A percentile compares a stretch with the other conserved stretches of the same genome.
These are phyloP conservation scores for Ajuga reptans DNA, from an alignment of 305 asterid genomes.

Conservation along the genomic window DNA sequence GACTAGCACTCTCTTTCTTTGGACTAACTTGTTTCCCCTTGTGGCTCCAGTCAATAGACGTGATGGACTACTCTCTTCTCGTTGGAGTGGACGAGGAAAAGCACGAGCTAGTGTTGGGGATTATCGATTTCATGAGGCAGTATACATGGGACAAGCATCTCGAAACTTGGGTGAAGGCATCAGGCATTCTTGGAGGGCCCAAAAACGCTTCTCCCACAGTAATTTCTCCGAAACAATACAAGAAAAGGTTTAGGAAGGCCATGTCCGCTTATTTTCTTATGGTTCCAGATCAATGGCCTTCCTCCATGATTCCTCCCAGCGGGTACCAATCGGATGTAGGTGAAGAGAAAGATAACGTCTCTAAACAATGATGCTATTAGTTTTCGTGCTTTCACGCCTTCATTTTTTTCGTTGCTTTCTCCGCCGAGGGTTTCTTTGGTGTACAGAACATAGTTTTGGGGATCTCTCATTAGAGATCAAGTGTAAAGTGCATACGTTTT, in stretches of 20 bases:
- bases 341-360: constrained; percentile 29
- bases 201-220: constrained; percentile 68
- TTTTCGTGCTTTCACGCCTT: neutral
- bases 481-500: constrained; percentile 15
- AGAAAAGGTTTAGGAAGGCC: constrained; percentile 79
- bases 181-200: constrained; percentile 77
- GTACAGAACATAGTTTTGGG: neutral
- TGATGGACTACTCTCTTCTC: constrained; percentile 79
- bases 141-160: constrained; percentile 91
- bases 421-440: constrained; percentile 15
- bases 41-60: constrained; percentile 60
- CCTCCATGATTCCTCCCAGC: constrained; percentile 25
- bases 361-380: neutral
- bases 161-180: constrained; percentile 83
- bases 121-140: constrained; percentile 84
- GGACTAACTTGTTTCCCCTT: neutral
- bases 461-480: constrained; percentile 8
- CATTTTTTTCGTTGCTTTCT: neutral
- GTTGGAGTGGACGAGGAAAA: constrained; percentile 80
- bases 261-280: constrained; percentile 79
- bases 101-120: constrained; percentile 67
- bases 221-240: constrained; percentile 69
- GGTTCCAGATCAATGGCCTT: constrained; percentile 83
- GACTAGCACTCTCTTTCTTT: constrained; percentile 75
- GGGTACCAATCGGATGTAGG: constrained; percentile 28